Conservation (phyloP, 345 rosid genomes). For the Bruguiera parviflora region DNA sequence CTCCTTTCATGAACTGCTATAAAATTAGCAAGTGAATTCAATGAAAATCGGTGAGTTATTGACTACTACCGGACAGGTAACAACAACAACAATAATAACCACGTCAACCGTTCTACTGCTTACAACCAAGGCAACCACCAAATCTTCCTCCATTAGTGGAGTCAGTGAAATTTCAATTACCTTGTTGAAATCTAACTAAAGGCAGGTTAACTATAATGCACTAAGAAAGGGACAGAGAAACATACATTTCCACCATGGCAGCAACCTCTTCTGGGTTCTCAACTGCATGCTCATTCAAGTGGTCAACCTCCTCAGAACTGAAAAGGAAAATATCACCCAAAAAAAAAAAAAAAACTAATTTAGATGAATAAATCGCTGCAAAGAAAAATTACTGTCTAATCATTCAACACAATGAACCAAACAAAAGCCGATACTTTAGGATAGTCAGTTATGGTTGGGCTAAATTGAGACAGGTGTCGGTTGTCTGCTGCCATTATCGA, state of each 20-base stretch:
- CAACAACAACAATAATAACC: background rate
- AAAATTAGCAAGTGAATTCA: background rate
- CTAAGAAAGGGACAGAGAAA: background rate
- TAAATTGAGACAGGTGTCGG: background rate
- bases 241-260: conserved; percentile 58
- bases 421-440: background rate
- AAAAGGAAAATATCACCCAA: background rate
- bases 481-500: conserved; percentile 1
- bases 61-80: too few relatives aligned
- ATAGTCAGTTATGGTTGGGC: conserved; percentile 34
- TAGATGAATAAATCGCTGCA: background rate
- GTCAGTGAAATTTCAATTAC: background rate
- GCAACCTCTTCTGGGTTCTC: conserved; percentile 68
- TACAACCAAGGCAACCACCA: conserved; percentile 18
- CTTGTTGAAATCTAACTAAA: background rate
- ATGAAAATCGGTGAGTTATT: too few relatives aligned
- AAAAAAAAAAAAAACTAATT: conserved; percentile 29
- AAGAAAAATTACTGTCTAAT: background rate
- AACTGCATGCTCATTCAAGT: conserved; percentile 59
- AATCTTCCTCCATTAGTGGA: background rate
- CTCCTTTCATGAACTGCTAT: background rate
- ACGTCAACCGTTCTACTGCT: background rate
- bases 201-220: conserved; percentile 5
- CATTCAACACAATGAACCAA: background rate
- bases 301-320: background rate